Evolutionary conservation across 2,329 filamentous ascomycete species (phyloP), one percentile per base, ranked within the genome.

Genomic region (Colletotrichum sp.): DNA sequence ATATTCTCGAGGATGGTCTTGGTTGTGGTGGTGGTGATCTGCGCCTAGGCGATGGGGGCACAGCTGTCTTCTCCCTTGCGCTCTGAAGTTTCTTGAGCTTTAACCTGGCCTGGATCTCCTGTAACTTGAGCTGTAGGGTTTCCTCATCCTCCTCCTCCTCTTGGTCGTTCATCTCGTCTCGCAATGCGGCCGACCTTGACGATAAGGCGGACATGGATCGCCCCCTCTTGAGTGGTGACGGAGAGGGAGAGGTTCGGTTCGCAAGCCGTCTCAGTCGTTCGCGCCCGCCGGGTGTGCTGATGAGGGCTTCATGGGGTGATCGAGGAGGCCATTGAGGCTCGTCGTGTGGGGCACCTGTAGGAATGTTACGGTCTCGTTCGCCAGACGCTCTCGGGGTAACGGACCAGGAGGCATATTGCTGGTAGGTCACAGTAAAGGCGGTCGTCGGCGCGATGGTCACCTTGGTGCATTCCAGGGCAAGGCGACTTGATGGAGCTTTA

Each of bases 61-160:
- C 71, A 13, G 63, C 65, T n/a, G 62, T 72, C 67, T 68, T 76
- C 74, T 88, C 85, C 81, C 89, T 91, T 83, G 91, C 85, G 81
- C 93, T 93, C 83, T 97, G 95, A 16, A 99, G 87, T 81, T 94
- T 96, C 85, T 98, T 99, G 78, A 99, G 85, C 84, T 94, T 97
- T 68, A 99, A 86, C 76, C 94, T 93, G 8, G 96, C 95, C 84
- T 99, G 93, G 75, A 99, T 98, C 71, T 95, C 95, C 78, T 96
- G 93, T 7, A 99, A 87, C 83, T 98, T 93, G 77, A 99, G 87
- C 81, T 98, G 92, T 39, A 99, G 86, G 2, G 93, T 98, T 87
- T 99, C 96, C 84, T 98, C 96, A 79, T 98, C 96, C 8, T 98
- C 94, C 6, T 95, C 93, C 0, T 93, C 92, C 12, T 92, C 89